A percentile compares a stretch with the other conserved stretches of the same genome.
These are phyloP conservation scores for Claviceps arundinis DNA, from an alignment of 2,329 filamentous ascomycete genomes.

Conservation along the genomic window DNA sequence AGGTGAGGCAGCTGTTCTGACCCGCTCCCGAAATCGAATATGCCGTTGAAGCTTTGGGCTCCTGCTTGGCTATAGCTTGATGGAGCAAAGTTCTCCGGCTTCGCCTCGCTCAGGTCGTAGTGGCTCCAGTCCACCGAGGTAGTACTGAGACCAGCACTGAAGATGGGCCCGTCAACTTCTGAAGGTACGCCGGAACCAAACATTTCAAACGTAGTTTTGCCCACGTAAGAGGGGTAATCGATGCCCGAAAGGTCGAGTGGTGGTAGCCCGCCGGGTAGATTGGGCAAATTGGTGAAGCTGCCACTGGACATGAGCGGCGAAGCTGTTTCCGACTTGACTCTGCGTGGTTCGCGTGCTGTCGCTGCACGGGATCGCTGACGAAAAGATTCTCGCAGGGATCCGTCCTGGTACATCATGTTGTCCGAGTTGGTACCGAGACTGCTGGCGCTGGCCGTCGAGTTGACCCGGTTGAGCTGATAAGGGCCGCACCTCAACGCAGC, in stretches of 20 bases:
- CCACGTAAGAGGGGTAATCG: conserved; percentile 35
- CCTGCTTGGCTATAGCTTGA: conserved; percentile 42
- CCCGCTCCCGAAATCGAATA: conserved; percentile 37
- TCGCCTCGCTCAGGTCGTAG: conserved; percentile 33
- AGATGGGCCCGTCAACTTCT: conserved; percentile 43
- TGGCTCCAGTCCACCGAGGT: conserved; percentile 33
- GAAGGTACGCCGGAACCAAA: conserved; percentile 34
- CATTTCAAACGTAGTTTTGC: conserved; percentile 34
- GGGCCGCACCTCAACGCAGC: conserved; percentile 48
- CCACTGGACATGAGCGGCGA: conserved; percentile 42
- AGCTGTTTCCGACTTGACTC: conserved; percentile 47
- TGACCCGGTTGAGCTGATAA: conserved; percentile 45
- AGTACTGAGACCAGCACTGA: conserved; percentile 48
- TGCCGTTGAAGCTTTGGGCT: conserved; percentile 35
- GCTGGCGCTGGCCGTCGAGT: conserved; percentile 41
- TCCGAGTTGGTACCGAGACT: conserved; percentile 32
- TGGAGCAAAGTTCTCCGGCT: conserved; percentile 34
- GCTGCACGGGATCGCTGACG: conserved; percentile 22
- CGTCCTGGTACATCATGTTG: conserved; percentile 25
- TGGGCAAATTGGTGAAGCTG: conserved; percentile 37
- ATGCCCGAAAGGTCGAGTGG: conserved; percentile 47
- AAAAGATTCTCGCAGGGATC: conserved; percentile 19
- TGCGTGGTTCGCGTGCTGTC: conserved; percentile 33
- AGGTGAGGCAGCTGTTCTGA: conserved; percentile 42
- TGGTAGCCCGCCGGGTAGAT: conserved; percentile 38